phyloP scores from a whole-genome alignment of 441 rosid genomes.

The Geranium incanum region DNA sequence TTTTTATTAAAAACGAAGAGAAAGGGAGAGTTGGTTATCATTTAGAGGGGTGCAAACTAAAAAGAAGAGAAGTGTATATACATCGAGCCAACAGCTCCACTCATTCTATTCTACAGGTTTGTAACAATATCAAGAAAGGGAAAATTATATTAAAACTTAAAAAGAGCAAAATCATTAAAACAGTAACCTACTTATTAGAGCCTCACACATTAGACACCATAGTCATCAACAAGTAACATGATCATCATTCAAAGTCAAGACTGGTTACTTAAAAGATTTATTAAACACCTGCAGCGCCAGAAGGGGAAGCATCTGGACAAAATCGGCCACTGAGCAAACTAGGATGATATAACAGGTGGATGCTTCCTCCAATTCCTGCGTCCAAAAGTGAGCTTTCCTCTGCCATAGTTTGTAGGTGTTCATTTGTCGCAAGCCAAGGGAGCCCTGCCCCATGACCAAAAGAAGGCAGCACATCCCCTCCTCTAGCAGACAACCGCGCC shows the following conservation, averaged over 20 bases:
- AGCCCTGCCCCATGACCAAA: conserved; percentile 95
- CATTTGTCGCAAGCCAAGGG: conserved; percentile 92
- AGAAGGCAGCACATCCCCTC: conserved; percentile 87
- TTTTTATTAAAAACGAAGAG: background rate
- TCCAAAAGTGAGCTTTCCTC: conserved; percentile 84
- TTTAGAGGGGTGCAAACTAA: background rate
- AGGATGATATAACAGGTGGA: conserved; percentile 93
- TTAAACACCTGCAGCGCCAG: conserved; percentile 79
- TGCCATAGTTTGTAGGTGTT: conserved; percentile 46
- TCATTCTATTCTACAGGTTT: background rate
- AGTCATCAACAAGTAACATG: background rate
- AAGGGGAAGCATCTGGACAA: conserved; percentile 97
- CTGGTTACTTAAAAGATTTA: background rate
- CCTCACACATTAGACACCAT: background rate
- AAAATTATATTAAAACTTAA: background rate
- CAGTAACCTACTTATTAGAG: background rate
- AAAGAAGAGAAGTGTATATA: background rate
- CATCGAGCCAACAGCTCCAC: background rate
- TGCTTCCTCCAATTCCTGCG: conserved; percentile 78
- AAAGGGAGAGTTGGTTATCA: background rate
- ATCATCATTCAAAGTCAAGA: background rate
- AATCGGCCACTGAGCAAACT: conserved; percentile 79
- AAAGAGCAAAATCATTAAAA: background rate
- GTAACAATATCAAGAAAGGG: background rate
- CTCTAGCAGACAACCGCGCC: conserved; percentile 85